Evolutionary conservation across 805 yeast genomes (phyloP).

Genomic region (Metschnikowia corniflorae): DNA sequence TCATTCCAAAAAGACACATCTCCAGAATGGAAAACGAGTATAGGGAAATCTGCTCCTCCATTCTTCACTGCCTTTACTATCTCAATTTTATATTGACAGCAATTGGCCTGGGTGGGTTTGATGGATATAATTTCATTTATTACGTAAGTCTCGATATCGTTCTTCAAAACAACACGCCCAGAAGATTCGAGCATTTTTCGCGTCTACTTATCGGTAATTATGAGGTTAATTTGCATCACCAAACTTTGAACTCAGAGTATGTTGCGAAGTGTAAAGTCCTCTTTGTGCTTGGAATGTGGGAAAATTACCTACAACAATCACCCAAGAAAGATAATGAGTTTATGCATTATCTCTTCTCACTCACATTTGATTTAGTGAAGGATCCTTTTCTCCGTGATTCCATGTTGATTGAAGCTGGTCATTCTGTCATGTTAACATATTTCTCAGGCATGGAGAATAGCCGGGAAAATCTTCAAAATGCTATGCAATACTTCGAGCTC

Average conservation of each 20-base stretch:
- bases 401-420: conserved; percentile 55
- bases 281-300: conserved; percentile 47
- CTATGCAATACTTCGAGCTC: conserved; percentile 42
- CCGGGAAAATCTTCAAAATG: conserved; percentile 17
- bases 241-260: conserved; percentile 24
- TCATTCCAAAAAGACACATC: conserved; percentile 15
- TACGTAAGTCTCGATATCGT: conserved; percentile 44
- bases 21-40: conserved; percentile 24
- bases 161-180: conserved; percentile 20
- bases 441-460: conserved; percentile 27
- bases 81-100: conserved; percentile 46
- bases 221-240: conserved; percentile 31
- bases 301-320: conserved; percentile 36
- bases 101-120: conserved; percentile 64
- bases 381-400: conserved; percentile 18
- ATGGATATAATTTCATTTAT: conserved; percentile 58
- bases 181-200: conserved; percentile 18
- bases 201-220: conserved; percentile 32
- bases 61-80: conserved; percentile 42
- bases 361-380: conserved; percentile 32
- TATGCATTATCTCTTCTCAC: conserved; percentile 24
- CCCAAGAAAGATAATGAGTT: conserved; percentile 17
- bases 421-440: conserved; percentile 48
- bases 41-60: conserved; percentile 23
- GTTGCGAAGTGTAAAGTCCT: conserved; percentile 38